phyloP scores from a whole-genome alignment of 2,329 filamentous ascomycete genomes.

The Rosellinia necatrix region DNA sequence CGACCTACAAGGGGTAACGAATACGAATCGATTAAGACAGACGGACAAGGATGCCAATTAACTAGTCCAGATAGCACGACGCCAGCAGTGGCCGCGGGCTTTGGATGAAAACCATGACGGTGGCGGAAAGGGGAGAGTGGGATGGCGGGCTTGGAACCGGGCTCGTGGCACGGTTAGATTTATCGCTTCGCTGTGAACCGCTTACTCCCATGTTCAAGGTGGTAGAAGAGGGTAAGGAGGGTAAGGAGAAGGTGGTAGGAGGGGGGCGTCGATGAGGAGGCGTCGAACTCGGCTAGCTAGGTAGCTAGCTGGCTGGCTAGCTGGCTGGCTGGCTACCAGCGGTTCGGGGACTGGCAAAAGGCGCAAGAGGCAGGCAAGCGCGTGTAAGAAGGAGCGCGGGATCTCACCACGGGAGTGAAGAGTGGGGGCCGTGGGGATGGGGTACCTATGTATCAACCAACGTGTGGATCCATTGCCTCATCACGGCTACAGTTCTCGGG shows the following conservation, averaged over 20 bases:
- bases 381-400: constrained; percentile 32
- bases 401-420: constrained; percentile 37
- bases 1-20: neutral
- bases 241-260: too few relatives aligned
- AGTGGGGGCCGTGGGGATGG: constrained; percentile 35
- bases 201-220: too few relatives aligned
- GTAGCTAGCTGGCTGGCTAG: neutral
- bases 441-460: constrained; percentile 12
- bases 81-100: too few relatives aligned
- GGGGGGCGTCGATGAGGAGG: too few relatives aligned
- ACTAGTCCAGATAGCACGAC: too few relatives aligned
- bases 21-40: neutral
- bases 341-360: too few relatives aligned
- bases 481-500: constrained; percentile 41
- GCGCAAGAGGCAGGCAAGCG: neutral
- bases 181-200: too few relatives aligned
- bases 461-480: constrained; percentile 3
- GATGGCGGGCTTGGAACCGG: too few relatives aligned
- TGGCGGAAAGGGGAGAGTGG: neutral
- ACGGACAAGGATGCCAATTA: neutral
- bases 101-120: neutral
- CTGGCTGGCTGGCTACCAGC: neutral
- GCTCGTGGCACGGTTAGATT: too few relatives aligned
- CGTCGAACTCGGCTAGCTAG: neutral
- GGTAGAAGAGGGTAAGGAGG: too few relatives aligned